Conservation (phyloP, 371 early-diverging fungal species). For the Saksenaea oblongispora region DNA sequence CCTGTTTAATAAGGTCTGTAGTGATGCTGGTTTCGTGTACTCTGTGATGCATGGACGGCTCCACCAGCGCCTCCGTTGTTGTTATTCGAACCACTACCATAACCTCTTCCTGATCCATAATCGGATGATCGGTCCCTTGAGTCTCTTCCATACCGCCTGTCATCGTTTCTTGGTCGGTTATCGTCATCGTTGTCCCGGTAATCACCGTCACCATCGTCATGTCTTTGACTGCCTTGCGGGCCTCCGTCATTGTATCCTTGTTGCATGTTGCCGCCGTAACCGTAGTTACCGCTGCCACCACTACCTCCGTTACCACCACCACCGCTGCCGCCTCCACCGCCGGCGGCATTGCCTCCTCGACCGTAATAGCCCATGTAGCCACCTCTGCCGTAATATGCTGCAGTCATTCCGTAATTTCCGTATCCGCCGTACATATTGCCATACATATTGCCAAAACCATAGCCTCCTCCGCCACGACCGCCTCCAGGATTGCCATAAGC, state of each 20-base stretch:
- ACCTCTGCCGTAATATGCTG: slow-evolving; percentile 22
- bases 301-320: slow-evolving; percentile 6
- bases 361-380: slow-evolving; percentile 12
- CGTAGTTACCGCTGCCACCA: slow-evolving; percentile 14
- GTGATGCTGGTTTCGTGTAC: slow-evolving; percentile 33
- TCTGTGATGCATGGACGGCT: slow-evolving; percentile 41
- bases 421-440: slow-evolving; percentile 27
- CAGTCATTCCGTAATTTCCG: slow-evolving; percentile 32
- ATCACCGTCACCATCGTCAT: slow-evolving; percentile 2
- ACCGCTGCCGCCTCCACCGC: slow-evolving; percentile 7
- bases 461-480: slow-evolving; percentile 26
- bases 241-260: slow-evolving; percentile 1
- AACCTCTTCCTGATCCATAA: slow-evolving; percentile 12
- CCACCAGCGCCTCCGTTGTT: slow-evolving; percentile 24
- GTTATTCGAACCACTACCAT: slow-evolving; percentile 8
- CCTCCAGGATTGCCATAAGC: slow-evolving; percentile 24
- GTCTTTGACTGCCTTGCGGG: neutral
- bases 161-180: slow-evolving; percentile 3
- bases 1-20: slow-evolving; percentile 38
- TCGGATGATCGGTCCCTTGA: slow-evolving; percentile 16
- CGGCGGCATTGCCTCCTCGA: slow-evolving; percentile 5
- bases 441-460: slow-evolving; percentile 26
- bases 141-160: slow-evolving; percentile 13
- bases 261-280: neutral
- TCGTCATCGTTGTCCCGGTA: slow-evolving; percentile 6